Conservation (phyloP, 768 basidiomycete species). For the Hirschioporus abietinus region DNA sequence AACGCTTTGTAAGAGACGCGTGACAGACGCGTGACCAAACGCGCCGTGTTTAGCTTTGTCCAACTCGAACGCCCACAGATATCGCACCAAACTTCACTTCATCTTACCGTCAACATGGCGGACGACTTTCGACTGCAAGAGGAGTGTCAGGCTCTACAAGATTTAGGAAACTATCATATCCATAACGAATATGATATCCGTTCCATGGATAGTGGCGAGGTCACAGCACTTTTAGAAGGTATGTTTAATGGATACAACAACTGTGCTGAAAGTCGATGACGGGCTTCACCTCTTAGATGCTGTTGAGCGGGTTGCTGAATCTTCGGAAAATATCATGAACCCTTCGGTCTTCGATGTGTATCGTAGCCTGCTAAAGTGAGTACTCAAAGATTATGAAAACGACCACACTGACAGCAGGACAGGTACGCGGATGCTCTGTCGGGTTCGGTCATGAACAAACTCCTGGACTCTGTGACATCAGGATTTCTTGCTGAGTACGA, state of each 20-base stretch:
- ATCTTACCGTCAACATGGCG: conserved; percentile 24
- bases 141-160: conserved; percentile 61
- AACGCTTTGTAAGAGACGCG: too few relatives aligned
- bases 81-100: too few relatives aligned
- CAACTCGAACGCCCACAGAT: too few relatives aligned
- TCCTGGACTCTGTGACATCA: conserved; percentile 82
- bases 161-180: conserved; percentile 59
- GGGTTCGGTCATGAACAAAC: conserved; percentile 68
- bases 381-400: not conserved
- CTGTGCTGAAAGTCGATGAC: conserved; percentile 4
- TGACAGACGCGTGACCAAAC: too few relatives aligned
- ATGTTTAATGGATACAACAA: conserved; percentile 15
- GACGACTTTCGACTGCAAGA: conserved; percentile 71
- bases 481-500: conserved; percentile 72
- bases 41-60: too few relatives aligned
- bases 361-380: conserved; percentile 69
- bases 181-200: conserved; percentile 61
- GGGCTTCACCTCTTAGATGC: conserved; percentile 43
- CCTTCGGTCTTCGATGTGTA: conserved; percentile 75
- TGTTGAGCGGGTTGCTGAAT: conserved; percentile 74
- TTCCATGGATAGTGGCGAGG: conserved; percentile 39
- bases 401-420: conserved; percentile 9
- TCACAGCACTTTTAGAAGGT: conserved; percentile 56
- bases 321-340: conserved; percentile 66
- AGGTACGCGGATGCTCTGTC: conserved; percentile 53